Base-by-base conservation (phyloP, 257 asterid genomes). In the Nicotiana benthamiana region DNA sequence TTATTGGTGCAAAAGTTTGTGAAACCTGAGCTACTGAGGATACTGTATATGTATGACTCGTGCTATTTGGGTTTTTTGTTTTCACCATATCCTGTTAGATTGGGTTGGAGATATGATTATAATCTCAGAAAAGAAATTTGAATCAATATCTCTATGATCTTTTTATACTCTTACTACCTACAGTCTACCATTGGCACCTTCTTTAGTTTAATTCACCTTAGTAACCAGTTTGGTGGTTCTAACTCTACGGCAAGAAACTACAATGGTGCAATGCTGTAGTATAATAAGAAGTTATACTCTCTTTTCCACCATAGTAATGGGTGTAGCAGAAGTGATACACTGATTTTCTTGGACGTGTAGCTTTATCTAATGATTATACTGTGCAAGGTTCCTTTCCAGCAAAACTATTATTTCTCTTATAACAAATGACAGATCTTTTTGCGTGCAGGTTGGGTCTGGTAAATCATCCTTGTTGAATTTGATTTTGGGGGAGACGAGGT, bases 361-460 rank as follows among this genome's bases (percentile, higher is more conserved):
- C 51, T 36, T 26, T 61, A 27, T 40, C 51, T 12, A 6, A 24
- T 48, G 78, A 30, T 48, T 74, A 18, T 43, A 13, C 16, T 72
- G 60, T 46, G 60, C 78, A 17, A 13, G 48, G 18, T 16, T 54
- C 65, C 40, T 72, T 72, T 27, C 78, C 24, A 7, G 43, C 62
- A 74, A 36, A 48, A 36, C 32, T 48, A 12, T 40, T 40, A 12
- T 28, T 83, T 32, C 52, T 46, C 80, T 79, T 48, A 68, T 51
- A 28, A 59, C n/a, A n/a, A n/a, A n/a, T n/a, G n/a, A n/a, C 18
- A 40, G 67, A 36, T 75, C 54, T 48, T 32, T 84, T n/a, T 40
- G 66, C 32, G 82, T 83, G 75, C 87, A 95, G 99, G 97, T 95
- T 84, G 98, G 99, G 52, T 95, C 99, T 26, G 99, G 99, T 62